A percentile compares a stretch with the other conserved stretches of the same genome.
Conservation (phyloP, 306 rosid species). For the Clitoria ternatea region DNA sequence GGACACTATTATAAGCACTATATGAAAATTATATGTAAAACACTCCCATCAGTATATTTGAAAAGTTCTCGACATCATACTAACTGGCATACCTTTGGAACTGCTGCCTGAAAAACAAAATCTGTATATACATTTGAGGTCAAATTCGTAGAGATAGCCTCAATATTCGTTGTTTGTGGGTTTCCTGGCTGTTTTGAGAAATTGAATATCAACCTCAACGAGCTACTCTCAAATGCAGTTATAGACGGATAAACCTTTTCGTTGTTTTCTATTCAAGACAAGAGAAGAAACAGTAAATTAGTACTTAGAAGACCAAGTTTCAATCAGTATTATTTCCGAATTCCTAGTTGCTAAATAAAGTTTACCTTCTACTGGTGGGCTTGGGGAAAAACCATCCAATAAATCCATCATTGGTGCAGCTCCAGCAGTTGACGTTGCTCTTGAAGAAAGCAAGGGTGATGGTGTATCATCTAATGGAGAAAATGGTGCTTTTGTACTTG, state of each 20-base stretch:
- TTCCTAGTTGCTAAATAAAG: background rate
- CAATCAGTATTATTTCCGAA: constrained; percentile 1
- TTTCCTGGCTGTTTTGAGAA: constrained; percentile 68
- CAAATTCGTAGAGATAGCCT: constrained; percentile 69
- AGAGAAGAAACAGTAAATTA: constrained; percentile 6
- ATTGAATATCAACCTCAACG: constrained; percentile 57
- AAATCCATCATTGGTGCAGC: background rate
- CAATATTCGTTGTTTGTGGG: constrained; percentile 56
- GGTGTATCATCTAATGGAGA: constrained; percentile 58
- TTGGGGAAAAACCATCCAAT: background rate
- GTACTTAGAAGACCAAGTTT: background rate
- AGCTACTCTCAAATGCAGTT: constrained; percentile 72
- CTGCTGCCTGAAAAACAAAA: constrained; percentile 90
- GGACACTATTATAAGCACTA: background rate
- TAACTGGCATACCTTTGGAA: constrained; percentile 68
- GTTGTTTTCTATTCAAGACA: constrained; percentile 42
- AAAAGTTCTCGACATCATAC: background rate
- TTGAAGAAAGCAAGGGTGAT: constrained; percentile 45
- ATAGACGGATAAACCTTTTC: constrained; percentile 66
- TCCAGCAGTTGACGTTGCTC: constrained; percentile 36
- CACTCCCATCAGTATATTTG: background rate
- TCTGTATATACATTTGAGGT: constrained; percentile 47
- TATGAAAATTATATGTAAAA: background rate
- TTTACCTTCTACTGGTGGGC: constrained; percentile 37
- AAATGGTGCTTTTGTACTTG: constrained; percentile 30